Evolutionary conservation across 768 basidiomycete genomes (phyloP).

Genomic region (Krasilnikovozyma curviuscula): DNA sequence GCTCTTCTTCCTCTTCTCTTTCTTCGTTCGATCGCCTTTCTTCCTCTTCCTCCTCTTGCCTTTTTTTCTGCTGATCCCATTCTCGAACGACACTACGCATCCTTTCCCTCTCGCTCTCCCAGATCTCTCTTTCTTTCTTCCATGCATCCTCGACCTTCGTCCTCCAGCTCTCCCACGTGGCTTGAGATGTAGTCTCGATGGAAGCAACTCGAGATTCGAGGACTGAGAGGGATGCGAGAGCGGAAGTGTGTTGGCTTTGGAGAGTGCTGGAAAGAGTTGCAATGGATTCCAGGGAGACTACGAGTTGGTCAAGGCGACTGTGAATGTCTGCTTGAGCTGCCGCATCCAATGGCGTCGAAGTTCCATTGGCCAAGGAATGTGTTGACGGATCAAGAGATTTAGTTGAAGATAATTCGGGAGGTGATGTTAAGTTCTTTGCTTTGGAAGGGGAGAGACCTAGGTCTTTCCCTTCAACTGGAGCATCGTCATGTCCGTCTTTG

Average conservation of each 20-base stretch:
- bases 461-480: conserved; percentile 7
- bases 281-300: conserved; percentile 55
- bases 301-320: conserved; percentile 39
- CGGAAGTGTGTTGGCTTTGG: conserved; percentile 56
- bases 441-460: conserved; percentile 14
- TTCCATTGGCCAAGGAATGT: neutral
- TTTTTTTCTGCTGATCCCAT: conserved; percentile 41
- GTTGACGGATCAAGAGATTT: neutral
- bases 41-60: conserved; percentile 26
- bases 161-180: conserved; percentile 25
- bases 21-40: conserved; percentile 23
- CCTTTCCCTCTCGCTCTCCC: conserved; percentile 60
- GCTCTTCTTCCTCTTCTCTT: conserved; percentile 7
- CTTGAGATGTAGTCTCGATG: conserved; percentile 20
- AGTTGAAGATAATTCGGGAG: neutral
- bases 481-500: conserved; percentile 23
- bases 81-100: conserved; percentile 55
- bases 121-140: conserved; percentile 57
- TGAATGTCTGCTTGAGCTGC: conserved; percentile 11
- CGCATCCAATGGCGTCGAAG: neutral
- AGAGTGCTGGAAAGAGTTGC: conserved; percentile 51
- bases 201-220: conserved; percentile 21
- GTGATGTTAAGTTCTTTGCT: neutral
- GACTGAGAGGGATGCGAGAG: conserved; percentile 34
- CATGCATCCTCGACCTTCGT: conserved; percentile 54